These are phyloP conservation scores for Dentipellis fragilis DNA, from an alignment of 768 basidiomycete species.

Conservation along the genomic window DNA sequence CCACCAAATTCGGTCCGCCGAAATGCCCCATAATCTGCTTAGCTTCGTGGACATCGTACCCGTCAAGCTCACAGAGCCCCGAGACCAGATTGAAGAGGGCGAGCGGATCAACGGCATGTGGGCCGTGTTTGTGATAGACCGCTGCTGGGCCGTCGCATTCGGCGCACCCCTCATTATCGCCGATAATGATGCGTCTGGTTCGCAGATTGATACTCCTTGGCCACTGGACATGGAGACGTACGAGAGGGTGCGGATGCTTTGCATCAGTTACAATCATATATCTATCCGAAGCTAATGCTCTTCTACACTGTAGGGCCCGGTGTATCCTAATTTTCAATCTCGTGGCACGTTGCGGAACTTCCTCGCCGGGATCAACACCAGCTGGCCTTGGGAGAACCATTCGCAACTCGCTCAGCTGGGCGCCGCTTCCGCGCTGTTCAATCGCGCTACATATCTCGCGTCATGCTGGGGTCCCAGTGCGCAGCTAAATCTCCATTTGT, in stretches of 20 bases:
- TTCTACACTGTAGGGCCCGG: slow-evolving; percentile 27
- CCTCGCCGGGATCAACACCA: slow-evolving; percentile 26
- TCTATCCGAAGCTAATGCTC: slow-evolving; percentile 21
- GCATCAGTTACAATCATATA: background rate
- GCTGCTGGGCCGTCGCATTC: slow-evolving; percentile 42
- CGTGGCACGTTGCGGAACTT: slow-evolving; percentile 41
- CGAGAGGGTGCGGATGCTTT: background rate
- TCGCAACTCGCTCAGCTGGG: slow-evolving; percentile 33
- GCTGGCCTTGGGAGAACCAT: slow-evolving; percentile 23
- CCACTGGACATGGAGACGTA: slow-evolving; percentile 25
- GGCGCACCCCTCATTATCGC: slow-evolving; percentile 44
- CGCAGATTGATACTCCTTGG: slow-evolving; percentile 31
- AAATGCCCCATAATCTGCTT: slow-evolving; percentile 4
- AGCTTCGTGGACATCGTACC: slow-evolving; percentile 9
- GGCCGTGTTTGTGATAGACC: slow-evolving; percentile 49
- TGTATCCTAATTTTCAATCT: slow-evolving; percentile 34
- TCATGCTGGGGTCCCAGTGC: slow-evolving; percentile 25
- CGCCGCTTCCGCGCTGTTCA: slow-evolving; percentile 51
- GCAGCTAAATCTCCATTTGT: background rate
- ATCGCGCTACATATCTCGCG: slow-evolving; percentile 44
- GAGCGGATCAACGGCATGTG: slow-evolving; percentile 62
- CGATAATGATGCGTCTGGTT: slow-evolving; percentile 36
- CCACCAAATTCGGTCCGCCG: slow-evolving; percentile 15
- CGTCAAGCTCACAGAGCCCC: slow-evolving; percentile 25
- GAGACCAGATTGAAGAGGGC: slow-evolving; percentile 45